phyloP scores from a whole-genome alignment of 257 asterid genomes.

The Solanum pinnatisectum region DNA sequence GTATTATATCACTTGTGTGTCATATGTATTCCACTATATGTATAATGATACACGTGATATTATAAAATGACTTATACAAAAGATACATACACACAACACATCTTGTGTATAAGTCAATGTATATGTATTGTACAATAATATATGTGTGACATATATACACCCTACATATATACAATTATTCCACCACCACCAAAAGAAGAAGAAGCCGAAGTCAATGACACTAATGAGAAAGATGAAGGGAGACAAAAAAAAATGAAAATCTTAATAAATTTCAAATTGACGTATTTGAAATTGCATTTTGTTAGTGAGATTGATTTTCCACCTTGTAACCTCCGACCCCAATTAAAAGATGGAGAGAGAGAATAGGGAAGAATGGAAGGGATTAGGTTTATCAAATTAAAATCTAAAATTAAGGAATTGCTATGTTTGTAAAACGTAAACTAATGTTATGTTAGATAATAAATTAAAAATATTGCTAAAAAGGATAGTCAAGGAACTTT shows the following conservation, averaged over 20 bases:
- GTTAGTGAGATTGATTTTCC: fast-evolving
- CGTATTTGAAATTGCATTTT: neutral
- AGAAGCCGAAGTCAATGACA: neutral
- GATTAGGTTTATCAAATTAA: neutral
- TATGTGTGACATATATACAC: no score
- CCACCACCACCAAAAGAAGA: neutral
- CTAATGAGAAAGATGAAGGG: neutral
- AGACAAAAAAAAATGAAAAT: neutral
- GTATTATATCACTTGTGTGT: no score
- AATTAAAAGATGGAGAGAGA: neutral
- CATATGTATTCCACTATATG: no score
- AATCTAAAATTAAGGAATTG: neutral
- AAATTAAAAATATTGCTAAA: neutral
- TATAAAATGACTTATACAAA: no score
- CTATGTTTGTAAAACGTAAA: no score
- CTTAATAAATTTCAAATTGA: no score
- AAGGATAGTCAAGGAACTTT: neutral
- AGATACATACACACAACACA: neutral
- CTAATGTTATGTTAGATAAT: neutral
- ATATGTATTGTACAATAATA: neutral
- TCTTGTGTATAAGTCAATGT: neutral
- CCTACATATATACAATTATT: neutral
- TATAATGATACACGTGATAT: no score
- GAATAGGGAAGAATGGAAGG: neutral
- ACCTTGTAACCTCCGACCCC: no score